Percentiles rank a stretch among this genome's conserved stretches.
These are phyloP conservation scores for Aspergillus sp. DNA, from an alignment of 2,329 filamentous ascomycete genomes.

Conservation along the genomic window DNA sequence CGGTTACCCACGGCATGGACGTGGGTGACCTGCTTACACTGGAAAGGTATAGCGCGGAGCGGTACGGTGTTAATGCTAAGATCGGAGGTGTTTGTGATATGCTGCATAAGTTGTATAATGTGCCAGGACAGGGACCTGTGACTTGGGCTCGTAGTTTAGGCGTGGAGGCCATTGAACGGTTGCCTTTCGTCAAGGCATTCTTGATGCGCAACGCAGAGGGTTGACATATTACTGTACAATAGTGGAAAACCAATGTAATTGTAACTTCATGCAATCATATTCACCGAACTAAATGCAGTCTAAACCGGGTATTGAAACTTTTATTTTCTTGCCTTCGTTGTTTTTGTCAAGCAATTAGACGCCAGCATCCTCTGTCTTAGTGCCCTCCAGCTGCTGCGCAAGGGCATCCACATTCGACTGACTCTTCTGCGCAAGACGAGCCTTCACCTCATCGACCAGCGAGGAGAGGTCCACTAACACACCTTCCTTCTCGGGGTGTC, in stretches of 20 bases:
- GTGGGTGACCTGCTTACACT: slow-evolving; percentile 71
- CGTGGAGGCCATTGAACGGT: slow-evolving; percentile 64
- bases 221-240: slow-evolving; percentile 7
- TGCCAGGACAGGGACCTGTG: slow-evolving; percentile 64
- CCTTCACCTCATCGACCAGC: slow-evolving; percentile 20
- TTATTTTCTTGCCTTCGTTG: slow-evolving; percentile 1
- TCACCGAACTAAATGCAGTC: slow-evolving; percentile 4
- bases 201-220: slow-evolving; percentile 65
- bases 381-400: slow-evolving; percentile 18
- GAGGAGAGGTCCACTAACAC: slow-evolving; percentile 57
- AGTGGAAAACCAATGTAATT: slow-evolving; percentile 2
- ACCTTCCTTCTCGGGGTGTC: slow-evolving; percentile 85
- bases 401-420: slow-evolving; percentile 10
- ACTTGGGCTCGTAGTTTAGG: slow-evolving; percentile 74
- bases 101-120: slow-evolving; percentile 85
- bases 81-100: slow-evolving; percentile 75
- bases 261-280: neutral
- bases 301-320: slow-evolving; percentile 9
- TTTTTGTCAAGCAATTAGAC: slow-evolving; percentile 5
- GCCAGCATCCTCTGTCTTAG: slow-evolving; percentile 6
- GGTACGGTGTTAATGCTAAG: slow-evolving; percentile 78
- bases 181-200: slow-evolving; percentile 71
- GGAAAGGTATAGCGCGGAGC: slow-evolving; percentile 71
- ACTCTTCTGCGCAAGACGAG: slow-evolving; percentile 18
- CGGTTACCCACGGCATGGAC: slow-evolving; percentile 78